Percentiles rank a stretch among this genome's conserved stretches.
Evolutionary conservation across 352 stramenopile genomes (phyloP).

Genomic region (Sclerospora graminicola): DNA sequence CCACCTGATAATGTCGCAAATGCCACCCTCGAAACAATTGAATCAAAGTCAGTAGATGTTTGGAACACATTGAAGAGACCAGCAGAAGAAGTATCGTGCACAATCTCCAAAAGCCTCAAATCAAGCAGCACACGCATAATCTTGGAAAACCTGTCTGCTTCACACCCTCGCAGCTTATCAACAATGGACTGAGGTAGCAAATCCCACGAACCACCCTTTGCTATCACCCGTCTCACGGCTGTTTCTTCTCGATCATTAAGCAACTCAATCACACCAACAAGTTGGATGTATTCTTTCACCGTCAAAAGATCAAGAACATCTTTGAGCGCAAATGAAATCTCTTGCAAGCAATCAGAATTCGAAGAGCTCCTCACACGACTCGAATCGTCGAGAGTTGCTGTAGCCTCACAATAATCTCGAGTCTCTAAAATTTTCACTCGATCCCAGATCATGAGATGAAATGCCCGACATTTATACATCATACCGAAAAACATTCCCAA

Average conservation of each 20-base stretch:
- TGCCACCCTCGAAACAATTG: constrained; percentile 62
- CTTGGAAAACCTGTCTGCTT: constrained; percentile 60
- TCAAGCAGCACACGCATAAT: constrained; percentile 66
- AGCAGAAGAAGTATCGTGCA: constrained; percentile 44
- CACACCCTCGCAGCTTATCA: constrained; percentile 54
- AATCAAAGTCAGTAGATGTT: constrained; percentile 56
- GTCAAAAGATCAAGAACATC: constrained; percentile 56
- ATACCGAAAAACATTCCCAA: constrained; percentile 69
- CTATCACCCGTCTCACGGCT: constrained; percentile 32
- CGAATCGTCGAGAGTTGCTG: not conserved
- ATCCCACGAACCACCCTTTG: constrained; percentile 39
- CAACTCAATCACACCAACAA: constrained; percentile 56
- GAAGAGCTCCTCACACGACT: not conserved
- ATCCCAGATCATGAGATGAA: constrained; percentile 63
- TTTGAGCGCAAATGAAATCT: constrained; percentile 50
- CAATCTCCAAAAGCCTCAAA: constrained; percentile 45
- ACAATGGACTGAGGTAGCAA: constrained; percentile 23
- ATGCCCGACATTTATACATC: constrained; percentile 49
- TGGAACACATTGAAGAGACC: constrained; percentile 47
- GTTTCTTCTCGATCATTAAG: constrained; percentile 55
- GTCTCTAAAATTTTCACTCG: constrained; percentile 20
- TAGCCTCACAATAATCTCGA: not conserved
- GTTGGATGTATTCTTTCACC: constrained; percentile 61
- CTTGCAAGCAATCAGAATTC: constrained; percentile 1
- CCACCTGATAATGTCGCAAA: constrained; percentile 64